Evolutionary conservation across 768 basidiomycete genomes (phyloP).

Genomic region (Pleurotus tuoliensis): DNA sequence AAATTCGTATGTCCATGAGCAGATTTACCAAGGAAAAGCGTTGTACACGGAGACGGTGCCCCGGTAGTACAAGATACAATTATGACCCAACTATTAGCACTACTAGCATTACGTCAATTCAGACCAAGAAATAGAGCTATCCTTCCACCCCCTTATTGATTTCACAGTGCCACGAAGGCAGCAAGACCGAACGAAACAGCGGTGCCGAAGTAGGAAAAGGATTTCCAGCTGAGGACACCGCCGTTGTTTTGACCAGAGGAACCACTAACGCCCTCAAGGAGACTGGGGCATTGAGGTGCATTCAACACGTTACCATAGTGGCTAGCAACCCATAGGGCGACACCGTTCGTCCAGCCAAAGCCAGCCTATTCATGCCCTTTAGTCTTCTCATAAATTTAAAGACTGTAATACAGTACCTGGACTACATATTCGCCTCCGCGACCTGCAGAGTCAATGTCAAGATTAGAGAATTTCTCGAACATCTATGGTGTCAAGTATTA

Average conservation of each 20-base stretch:
- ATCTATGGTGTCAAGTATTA: conserved; percentile 42
- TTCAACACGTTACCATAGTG: conserved; percentile 59
- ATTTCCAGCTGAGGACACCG: not conserved
- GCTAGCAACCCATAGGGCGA: conserved; percentile 68
- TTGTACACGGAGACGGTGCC: no score
- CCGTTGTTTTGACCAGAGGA: conserved; percentile 7
- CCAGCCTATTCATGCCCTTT: conserved; percentile 43
- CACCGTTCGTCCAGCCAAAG: conserved; percentile 90
- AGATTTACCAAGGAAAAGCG: no score
- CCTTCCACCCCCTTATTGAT: no score
- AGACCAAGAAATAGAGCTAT: no score
- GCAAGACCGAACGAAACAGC: no score
- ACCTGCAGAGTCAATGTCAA: conserved; percentile 77
- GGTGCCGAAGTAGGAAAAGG: no score
- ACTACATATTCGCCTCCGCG: conserved; percentile 87
- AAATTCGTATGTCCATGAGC: no score
- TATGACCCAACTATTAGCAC: no score
- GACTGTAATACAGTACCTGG: conserved; percentile 40
- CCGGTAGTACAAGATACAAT: no score
- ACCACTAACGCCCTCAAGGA: conserved; percentile 21
- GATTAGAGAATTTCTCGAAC: conserved; percentile 84
- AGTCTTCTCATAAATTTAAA: not conserved
- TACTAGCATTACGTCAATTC: no score
- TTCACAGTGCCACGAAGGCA: no score
- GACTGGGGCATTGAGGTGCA: conserved; percentile 58